These are phyloP conservation scores for Echium plantagineum DNA, from an alignment of 257 asterid species.

Conservation along the genomic window DNA sequence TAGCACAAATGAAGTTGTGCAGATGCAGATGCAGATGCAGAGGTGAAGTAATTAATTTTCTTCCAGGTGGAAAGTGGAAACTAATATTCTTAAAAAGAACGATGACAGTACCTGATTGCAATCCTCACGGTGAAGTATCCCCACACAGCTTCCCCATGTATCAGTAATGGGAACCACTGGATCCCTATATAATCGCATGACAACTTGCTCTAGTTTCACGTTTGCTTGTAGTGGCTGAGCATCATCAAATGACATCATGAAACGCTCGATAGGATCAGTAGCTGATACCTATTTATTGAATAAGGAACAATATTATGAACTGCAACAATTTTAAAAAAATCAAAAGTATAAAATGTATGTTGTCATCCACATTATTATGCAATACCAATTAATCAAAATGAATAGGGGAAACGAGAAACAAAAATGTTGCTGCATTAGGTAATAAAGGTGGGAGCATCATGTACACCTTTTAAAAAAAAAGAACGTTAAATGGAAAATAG, in stretches of 20 bases:
- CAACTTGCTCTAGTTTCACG: constrained; percentile 39
- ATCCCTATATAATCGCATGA: constrained; percentile 43
- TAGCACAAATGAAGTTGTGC: not conserved
- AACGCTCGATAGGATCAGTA: constrained; percentile 36
- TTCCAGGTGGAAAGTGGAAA: not conserved
- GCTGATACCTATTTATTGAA: constrained; percentile 31
- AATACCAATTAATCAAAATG: no score
- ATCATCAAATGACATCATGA: constrained; percentile 49
- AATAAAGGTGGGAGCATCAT: no score
- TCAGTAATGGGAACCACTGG: constrained; percentile 48
- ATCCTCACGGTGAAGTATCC: constrained; percentile 60
- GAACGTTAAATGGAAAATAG: no score
- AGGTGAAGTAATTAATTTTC: not conserved
- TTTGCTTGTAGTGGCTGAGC: constrained; percentile 51
- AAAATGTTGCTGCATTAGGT: no score
- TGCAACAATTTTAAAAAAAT: constrained; percentile 3
- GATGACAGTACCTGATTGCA: constrained; percentile 32
- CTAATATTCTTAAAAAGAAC: not conserved
- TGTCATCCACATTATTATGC: not conserved
- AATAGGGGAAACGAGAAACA: no score
- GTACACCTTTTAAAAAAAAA: no score
- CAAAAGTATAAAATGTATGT: constrained; percentile 1
- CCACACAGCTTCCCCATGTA: constrained; percentile 66
- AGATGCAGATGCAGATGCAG: no score
- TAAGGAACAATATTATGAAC: constrained; percentile 7